Conservation (phyloP, 1,284 basidiomycete genomes). For the Singerocomus inundabilis region DNA sequence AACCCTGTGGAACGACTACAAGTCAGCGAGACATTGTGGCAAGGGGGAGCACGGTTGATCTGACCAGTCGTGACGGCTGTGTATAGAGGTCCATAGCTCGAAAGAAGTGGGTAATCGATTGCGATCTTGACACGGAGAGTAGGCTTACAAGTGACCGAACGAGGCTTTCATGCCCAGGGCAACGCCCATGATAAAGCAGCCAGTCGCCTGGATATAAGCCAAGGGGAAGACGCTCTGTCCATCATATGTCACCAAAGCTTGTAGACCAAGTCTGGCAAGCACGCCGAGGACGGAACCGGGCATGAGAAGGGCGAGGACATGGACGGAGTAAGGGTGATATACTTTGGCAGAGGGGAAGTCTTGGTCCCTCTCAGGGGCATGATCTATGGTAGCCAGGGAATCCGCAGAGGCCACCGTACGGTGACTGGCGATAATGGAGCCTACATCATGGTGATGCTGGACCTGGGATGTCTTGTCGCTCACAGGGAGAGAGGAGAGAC, state of each 20-base stretch:
- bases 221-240: conserved; percentile 80
- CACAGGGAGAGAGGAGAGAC: neutral
- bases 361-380: conserved; percentile 47
- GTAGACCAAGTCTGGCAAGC: conserved; percentile 73
- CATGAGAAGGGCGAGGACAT: conserved; percentile 69
- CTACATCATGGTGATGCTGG: conserved; percentile 27
- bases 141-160: conserved; percentile 72
- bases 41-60: conserved; percentile 10
- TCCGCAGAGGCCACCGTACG: conserved; percentile 35
- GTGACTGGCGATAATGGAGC: conserved; percentile 37
- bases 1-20: conserved; percentile 58
- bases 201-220: conserved; percentile 85
- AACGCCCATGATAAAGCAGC: conserved; percentile 92
- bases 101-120: conserved; percentile 8
- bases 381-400: conserved; percentile 52
- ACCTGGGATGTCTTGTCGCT: conserved; percentile 1
- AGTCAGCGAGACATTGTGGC: conserved; percentile 4
- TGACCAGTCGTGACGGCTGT: conserved; percentile 85
- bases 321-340: conserved; percentile 59
- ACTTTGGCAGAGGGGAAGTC: conserved; percentile 44
- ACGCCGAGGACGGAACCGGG: conserved; percentile 79
- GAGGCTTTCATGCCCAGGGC: conserved; percentile 67
- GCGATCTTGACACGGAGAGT: conserved; percentile 2
- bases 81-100: conserved; percentile 84
- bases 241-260: conserved; percentile 69